phyloP scores from a whole-genome alignment of 75 land plant species.

The Larix kaempferi region DNA sequence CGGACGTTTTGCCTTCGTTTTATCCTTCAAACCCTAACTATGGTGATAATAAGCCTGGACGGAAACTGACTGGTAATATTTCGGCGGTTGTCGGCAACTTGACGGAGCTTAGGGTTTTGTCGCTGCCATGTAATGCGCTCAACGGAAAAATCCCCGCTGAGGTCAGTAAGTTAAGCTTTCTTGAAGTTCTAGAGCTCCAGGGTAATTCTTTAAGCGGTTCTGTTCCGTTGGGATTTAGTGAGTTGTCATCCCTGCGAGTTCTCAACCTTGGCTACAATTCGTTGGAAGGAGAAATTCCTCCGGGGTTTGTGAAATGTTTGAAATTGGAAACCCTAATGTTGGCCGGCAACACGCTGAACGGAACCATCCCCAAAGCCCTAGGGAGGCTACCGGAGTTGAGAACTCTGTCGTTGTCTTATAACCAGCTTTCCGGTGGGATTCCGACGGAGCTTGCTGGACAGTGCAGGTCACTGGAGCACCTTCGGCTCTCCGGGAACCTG shows the following conservation, averaged over 20 bases:
- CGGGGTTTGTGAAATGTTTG: conserved; percentile 6
- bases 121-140: conserved; percentile 28
- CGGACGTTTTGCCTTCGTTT: neutral
- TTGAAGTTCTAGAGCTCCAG: conserved; percentile 40
- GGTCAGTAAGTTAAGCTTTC: conserved; percentile 16
- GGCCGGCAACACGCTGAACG: conserved; percentile 15
- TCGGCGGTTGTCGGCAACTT: conserved; percentile 23
- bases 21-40: neutral
- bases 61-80: conserved; percentile 23
- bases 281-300: conserved; percentile 30
- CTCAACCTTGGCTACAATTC: conserved; percentile 44
- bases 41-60: neutral
- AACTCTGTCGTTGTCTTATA: conserved; percentile 13
- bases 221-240: conserved; percentile 27
- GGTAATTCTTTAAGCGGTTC: conserved; percentile 54
- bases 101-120: conserved; percentile 32
- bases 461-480: conserved; percentile 23
- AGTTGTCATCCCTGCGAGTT: conserved; percentile 12
- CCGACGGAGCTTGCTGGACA: conserved; percentile 12
- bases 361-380: conserved; percentile 13
- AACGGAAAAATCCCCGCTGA: conserved; percentile 34
- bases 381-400: conserved; percentile 16
- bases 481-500: conserved; percentile 51
- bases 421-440: conserved; percentile 15
- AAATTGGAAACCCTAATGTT: conserved; percentile 9